Evolutionary conservation across 116 monocot genomes (phyloP), one percentile per base, ranked within the genome.

Genomic region (Dioscorea cayenensis): DNA sequence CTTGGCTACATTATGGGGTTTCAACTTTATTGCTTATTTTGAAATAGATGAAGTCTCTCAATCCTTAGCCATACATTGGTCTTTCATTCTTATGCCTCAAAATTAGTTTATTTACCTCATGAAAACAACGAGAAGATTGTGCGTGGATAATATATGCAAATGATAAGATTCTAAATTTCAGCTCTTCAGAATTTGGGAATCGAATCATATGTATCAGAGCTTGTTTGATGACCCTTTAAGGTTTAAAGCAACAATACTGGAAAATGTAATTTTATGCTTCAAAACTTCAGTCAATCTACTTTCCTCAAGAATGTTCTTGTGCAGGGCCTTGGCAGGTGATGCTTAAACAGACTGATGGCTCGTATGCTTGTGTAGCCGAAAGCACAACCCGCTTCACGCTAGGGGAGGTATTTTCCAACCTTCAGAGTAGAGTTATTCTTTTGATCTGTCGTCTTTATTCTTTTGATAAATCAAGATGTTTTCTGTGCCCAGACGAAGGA

Each of bases 271-370:
- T 51, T 28, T 49, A 16, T 22, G 27, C n/a, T 67, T 67, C 36
- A 17, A 22, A 62, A 7, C 66, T 43, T 37, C 36, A 66, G 36
- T 8, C 6, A 2, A 25, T 7, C 5, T 74, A 21, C 18, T 69
- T 76, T 28, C 5, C 10, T 61, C 13, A 17, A 67, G 25, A 70
- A 5, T 58, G 0, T 60, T 64, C 32, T 66, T 63, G 21, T 82
- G 61, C 79, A 99, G 99, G 94, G 23, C 99, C 99, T 62, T 99
- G 99, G 99, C 99, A 99, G 66, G 94, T 99, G 36, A 99, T 99
- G 99, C 91, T 99, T 76, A 99, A 94, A 64, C 99, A 99, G 64
- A 64, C 74, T 72, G 99, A 99, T 77, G 87, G 89, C 62, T 99
- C 99, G 17, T 99, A 91, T 80, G 99, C 99, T 70, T 99, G 99